Conservation (phyloP, 139 green algal species). For the Chlamydomonas incerta region DNA sequence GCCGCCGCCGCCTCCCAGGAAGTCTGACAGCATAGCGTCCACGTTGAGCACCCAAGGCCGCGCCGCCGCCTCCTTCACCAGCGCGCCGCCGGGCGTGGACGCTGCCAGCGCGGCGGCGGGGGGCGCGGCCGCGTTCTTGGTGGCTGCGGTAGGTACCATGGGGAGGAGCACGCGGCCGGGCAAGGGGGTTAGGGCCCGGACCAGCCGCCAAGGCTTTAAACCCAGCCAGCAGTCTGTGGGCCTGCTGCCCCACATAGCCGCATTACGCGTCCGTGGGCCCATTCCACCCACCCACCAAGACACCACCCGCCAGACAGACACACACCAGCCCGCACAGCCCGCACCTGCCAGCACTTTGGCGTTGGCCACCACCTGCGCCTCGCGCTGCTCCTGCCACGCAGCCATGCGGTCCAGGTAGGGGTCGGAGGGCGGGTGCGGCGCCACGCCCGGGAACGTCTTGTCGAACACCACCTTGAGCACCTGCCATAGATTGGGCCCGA, state of each 20-base stretch:
- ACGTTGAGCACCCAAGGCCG: constrained; percentile 47
- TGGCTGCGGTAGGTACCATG: neutral
- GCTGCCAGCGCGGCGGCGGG: constrained; percentile 26
- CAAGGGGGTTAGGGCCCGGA: too few relatives aligned
- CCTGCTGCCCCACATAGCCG: too few relatives aligned
- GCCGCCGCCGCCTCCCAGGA: constrained; percentile 21
- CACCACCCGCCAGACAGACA: too few relatives aligned
- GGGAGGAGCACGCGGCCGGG: neutral
- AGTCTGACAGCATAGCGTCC: constrained; percentile 49
- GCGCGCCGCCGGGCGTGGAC: constrained; percentile 30
- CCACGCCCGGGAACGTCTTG: constrained; percentile 38
- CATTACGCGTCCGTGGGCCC: too few relatives aligned
- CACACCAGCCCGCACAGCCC: neutral
- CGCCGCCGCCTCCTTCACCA: constrained; percentile 11
- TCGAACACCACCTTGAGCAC: constrained; percentile 31
- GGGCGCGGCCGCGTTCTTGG: constrained; percentile 14
- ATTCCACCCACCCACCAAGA: too few relatives aligned
- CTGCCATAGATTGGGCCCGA: too few relatives aligned
- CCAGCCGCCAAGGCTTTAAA: too few relatives aligned
- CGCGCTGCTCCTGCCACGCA: constrained; percentile 31
- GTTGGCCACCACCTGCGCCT: constrained; percentile 44
- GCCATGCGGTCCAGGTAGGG: constrained; percentile 41
- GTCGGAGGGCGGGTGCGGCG: constrained; percentile 36
- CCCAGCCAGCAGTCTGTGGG: too few relatives aligned
- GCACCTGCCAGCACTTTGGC: constrained; percentile 29